Conservation (phyloP, 2,329 filamentous ascomycete species). For the Myriosclerotinia curreyana region DNA sequence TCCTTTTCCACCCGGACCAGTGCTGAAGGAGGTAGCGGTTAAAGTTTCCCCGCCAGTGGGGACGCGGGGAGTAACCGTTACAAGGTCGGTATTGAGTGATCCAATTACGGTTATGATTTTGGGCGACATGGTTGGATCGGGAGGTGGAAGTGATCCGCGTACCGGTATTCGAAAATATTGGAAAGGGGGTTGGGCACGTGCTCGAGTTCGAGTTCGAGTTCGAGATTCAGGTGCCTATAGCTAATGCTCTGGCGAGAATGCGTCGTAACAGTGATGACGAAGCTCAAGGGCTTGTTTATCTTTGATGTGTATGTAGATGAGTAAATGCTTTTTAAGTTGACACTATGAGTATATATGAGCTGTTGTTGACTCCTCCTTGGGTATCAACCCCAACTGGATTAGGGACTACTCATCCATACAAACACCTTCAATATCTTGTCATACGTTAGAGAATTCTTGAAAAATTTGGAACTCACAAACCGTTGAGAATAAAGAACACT, state of each 20-base stretch:
- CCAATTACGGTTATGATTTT: conserved; percentile 74
- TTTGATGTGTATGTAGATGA: background rate
- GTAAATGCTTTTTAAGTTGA: background rate
- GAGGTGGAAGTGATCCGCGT: conserved; percentile 7
- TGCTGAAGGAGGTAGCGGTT: conserved; percentile 72
- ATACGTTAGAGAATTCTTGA: background rate
- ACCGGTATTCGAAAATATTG: conserved; percentile 4
- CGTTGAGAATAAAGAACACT: background rate
- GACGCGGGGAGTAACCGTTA: conserved; percentile 80
- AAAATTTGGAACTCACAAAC: background rate
- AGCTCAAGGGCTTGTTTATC: background rate
- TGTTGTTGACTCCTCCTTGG: conserved; percentile 3
- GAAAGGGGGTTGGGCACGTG: conserved; percentile 20
- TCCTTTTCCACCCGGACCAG: conserved; percentile 86
- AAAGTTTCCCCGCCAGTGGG: conserved; percentile 85
- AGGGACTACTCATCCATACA: background rate
- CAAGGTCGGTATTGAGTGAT: conserved; percentile 92
- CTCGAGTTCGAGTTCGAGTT: background rate
- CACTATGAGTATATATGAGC: conserved; percentile 13
- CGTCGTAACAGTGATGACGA: conserved; percentile 22
- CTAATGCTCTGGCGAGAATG: conserved; percentile 4
- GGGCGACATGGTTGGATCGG: conserved; percentile 26
- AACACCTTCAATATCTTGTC: background rate
- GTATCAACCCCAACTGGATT: conserved; percentile 6
- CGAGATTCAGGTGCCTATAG: conserved; percentile 14